phyloP scores from a whole-genome alignment of 495 filamentous ascomycete species.

The Xylaria curta region DNA sequence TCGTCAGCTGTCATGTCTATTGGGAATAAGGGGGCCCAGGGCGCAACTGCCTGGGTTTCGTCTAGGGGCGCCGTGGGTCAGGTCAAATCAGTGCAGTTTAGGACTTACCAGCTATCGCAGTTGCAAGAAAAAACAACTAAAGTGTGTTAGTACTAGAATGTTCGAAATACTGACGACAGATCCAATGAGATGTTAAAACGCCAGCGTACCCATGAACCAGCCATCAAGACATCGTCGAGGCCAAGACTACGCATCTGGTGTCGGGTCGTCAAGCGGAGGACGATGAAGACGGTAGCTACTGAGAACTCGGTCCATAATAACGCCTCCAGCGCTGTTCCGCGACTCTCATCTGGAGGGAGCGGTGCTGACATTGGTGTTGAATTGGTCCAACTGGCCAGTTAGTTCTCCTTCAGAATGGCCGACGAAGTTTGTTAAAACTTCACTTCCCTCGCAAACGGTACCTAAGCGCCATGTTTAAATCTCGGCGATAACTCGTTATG shows the following conservation, averaged over 20 bases:
- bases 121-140: not conserved
- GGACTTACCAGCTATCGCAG: not conserved
- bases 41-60: not conserved
- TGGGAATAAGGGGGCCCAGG: not conserved
- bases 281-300: conserved; percentile 5
- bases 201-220: conserved; percentile 17
- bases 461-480: not conserved
- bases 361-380: not conserved
- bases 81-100: not conserved
- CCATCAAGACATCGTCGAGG: conserved; percentile 13
- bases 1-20: not conserved
- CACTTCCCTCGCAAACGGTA: not conserved
- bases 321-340: conserved; percentile 8
- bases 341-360: conserved; percentile 12
- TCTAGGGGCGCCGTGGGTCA: not conserved
- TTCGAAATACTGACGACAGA: not conserved
- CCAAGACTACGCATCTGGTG: not conserved
- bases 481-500: not conserved
- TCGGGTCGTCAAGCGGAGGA: conserved; percentile 13
- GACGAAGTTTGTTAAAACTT: not conserved
- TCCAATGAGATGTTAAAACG: not conserved
- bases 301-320: conserved; percentile 12
- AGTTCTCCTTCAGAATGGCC: not conserved
- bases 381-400: not conserved
- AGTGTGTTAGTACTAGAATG: not conserved